These are phyloP conservation scores for Nymphaea colorata DNA, from an alignment of 164 flowering plant genomes.

Conservation along the genomic window DNA sequence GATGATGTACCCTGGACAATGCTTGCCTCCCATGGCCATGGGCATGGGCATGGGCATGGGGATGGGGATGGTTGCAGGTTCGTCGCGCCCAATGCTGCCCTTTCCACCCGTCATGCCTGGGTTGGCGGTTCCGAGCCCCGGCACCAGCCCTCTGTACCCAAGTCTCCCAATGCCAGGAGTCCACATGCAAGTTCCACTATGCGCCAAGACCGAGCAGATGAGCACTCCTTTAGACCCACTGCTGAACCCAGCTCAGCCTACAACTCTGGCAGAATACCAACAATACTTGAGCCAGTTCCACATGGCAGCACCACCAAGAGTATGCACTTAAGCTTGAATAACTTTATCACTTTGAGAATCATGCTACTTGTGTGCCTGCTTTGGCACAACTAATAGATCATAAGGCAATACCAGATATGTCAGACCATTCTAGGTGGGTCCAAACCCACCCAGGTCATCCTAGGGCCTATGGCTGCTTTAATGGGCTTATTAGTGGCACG, in stretches of 20 bases:
- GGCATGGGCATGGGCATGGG: slow-evolving; percentile 68
- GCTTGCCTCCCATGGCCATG: slow-evolving; percentile 58
- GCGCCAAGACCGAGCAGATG: background rate
- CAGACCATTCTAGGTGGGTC: no score
- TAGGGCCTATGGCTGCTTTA: no score
- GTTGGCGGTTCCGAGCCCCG: slow-evolving; percentile 30
- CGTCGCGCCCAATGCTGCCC: slow-evolving; percentile 42
- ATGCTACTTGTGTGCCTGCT: no score
- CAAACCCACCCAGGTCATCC: no score
- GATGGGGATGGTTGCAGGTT: slow-evolving; percentile 35
- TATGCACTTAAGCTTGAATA: background rate
- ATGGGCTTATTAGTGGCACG: no score
- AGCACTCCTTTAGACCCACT: background rate
- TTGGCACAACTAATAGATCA: no score
- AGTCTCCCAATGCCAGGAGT: slow-evolving; percentile 48
- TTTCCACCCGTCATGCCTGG: slow-evolving; percentile 50
- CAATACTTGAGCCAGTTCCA: background rate
- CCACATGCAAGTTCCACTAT: slow-evolving; percentile 9
- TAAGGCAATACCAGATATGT: no score
- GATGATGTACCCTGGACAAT: slow-evolving; percentile 64
- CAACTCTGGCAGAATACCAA: background rate
- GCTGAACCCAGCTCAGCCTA: background rate
- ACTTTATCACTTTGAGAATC: no score
- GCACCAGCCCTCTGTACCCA: slow-evolving; percentile 44
- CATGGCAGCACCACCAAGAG: background rate